Evolutionary conservation across 2,329 filamentous ascomycete species (phyloP).

Genomic region (Lasiodiplodia sp.): DNA sequence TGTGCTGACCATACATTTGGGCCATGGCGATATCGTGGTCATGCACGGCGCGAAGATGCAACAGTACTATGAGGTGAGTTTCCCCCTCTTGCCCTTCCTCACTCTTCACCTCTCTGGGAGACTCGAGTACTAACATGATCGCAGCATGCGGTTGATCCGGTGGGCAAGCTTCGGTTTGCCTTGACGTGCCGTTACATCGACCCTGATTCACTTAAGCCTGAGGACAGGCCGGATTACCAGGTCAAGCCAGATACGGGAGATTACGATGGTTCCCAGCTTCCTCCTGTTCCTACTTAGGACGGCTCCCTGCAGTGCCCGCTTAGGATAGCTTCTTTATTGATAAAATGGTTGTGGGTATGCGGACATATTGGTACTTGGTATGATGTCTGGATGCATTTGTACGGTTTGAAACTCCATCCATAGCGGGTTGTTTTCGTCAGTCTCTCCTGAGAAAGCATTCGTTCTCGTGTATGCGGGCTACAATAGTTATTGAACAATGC

Average conservation of each 20-base stretch:
- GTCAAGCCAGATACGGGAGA: slow-evolving; percentile 44
- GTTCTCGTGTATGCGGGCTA: too few relatives aligned
- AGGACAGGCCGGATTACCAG: slow-evolving; percentile 48
- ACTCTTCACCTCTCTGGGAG: too few relatives aligned
- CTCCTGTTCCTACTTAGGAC: background rate
- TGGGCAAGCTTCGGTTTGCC: slow-evolving; percentile 62
- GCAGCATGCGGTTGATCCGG: slow-evolving; percentile 60
- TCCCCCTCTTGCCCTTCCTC: too few relatives aligned
- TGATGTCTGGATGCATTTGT: too few relatives aligned
- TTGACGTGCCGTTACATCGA: slow-evolving; percentile 64
- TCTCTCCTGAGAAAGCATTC: too few relatives aligned
- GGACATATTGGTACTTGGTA: too few relatives aligned
- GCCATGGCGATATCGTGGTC: slow-evolving; percentile 70
- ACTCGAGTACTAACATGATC: background rate
- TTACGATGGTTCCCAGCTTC: slow-evolving; percentile 45
- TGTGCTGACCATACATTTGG: slow-evolving; percentile 57
- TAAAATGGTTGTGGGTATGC: too few relatives aligned
- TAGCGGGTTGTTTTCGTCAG: too few relatives aligned
- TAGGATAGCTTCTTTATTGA: background rate
- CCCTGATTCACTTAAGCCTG: slow-evolving; percentile 50
- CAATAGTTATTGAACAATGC: too few relatives aligned
- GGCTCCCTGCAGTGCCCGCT: background rate
- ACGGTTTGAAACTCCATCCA: too few relatives aligned
- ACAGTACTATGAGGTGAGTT: slow-evolving; percentile 58
- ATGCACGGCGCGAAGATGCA: slow-evolving; percentile 70